Base-by-base conservation (phyloP, 1,284 basidiomycete genomes). In the Mycosarcoma mackinlayi region DNA sequence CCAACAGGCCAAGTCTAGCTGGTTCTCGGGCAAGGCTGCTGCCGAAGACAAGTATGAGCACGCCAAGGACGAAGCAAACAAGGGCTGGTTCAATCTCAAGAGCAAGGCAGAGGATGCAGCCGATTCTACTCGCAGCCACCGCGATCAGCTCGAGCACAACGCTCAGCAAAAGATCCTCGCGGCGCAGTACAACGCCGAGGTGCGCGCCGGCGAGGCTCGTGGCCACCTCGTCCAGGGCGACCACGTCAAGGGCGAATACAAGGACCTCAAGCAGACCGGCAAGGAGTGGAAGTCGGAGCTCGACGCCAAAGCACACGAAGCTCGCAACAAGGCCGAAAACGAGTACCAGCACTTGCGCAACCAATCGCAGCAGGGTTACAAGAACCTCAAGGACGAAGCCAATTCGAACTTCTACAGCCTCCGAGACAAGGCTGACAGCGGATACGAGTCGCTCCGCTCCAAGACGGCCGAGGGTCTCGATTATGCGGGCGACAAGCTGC, bases 171-270 rank as follows among this genome's bases (percentile, higher is more conserved):
- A 70, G 67, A 64, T 70, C 35, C 61, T 64, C 19, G 67, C 67
- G 21, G 68, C 68, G 11, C 68, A 65, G 44, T 71, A 71, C 68
- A 65, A 71, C 54, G 68, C 68, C 42, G 68, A 71, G 38, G 54
- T 55, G 31, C 62, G 58, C 21, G 57, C 54, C 18, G 62, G 52
- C 18, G 67, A 70, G 38, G 56, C 40, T n/a, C 55, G 48, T 16
- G 51, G 46, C 31, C 40, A 50, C 38, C 21, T 63, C 19, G 8
- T 21, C 46, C 16, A 47, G 14, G 45, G 27, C 21, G 45, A 33
- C 21, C 35, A 48, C 9, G 10, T 63, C 52, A 35, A 57, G 35
- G 34, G 40, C n/a, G 52, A 58, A 10, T 63, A 48, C 45, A 42
- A 47, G 30, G 37, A 49, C n/a, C 51, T 63, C 47, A 63, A 63